Base-by-base conservation (phyloP, 345 rosid genomes). In the Melastoma malabathricum region DNA sequence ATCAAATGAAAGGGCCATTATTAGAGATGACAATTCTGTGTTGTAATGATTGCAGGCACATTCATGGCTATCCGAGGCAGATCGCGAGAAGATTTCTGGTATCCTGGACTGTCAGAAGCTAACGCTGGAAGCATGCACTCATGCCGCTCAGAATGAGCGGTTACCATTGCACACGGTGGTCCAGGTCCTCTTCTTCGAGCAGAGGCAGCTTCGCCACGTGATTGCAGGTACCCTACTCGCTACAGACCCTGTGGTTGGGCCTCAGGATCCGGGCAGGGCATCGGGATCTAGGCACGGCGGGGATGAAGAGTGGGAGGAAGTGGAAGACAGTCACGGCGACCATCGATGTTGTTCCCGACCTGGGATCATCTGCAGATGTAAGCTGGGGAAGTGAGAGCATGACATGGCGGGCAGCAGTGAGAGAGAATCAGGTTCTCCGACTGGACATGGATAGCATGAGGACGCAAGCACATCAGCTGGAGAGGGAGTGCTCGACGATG, bases 371-470 rank as follows among this genome's bases (percentile, higher is more conserved):
- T 54, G 47, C 3, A 5, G 70, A 14, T 0, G 56, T 55, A 3
- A 72, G 39, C 8, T 73, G 60, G 48, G 74, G 48, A 20, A 67
- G 70, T 10, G 45, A 46, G n/a, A 66, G 67, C 27, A 14, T 13
- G 43, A 68, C 77, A 58, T 86, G 94, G 96, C 74, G 81, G 68
- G 68, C 72, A 23, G 74, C 92, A 0, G 89, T 70, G 72, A 80
- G 95, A 64, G 93, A 92, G 79, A 92, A 92, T 79, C 93, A 87
- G 65, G 95, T 86, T 73, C 75, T 92, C 50, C 80, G 89, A 46
- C 70, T 92, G 52, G 98, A 92, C 64, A 84, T 92, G 98, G 98
- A 92, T 63, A 82, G 85, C 70, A 86, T 92, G 95, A 80, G 95
- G 81, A 82, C 89, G 62, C 81, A 96, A 39, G 93, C 84, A 62